Evolutionary conservation across 2,329 filamentous ascomycete species (phyloP).

Genomic region (Ophiostoma australiae): DNA sequence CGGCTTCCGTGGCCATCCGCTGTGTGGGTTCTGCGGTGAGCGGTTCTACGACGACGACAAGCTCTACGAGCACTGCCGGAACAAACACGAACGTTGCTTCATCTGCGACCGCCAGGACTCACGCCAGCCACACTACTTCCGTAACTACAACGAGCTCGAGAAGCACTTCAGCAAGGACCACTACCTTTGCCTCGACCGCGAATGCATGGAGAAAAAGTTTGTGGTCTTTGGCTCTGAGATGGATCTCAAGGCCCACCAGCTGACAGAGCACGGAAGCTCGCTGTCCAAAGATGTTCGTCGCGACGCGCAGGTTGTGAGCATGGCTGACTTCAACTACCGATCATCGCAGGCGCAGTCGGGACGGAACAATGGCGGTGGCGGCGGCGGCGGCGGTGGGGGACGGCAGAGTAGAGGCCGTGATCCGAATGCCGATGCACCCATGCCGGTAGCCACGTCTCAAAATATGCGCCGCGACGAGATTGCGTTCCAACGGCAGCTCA

Average conservation of each 20-base stretch:
- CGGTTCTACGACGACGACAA: constrained; percentile 96
- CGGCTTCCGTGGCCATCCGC: constrained; percentile 90
- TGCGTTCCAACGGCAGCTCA: constrained; percentile 86
- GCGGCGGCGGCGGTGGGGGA: constrained; percentile 36
- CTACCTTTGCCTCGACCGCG: constrained; percentile 74
- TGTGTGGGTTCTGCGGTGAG: constrained; percentile 87
- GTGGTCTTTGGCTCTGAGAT: constrained; percentile 93
- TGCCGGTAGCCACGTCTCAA: constrained; percentile 72
- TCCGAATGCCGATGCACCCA: constrained; percentile 69
- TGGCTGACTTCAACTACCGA: constrained; percentile 78
- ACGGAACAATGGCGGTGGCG: constrained; percentile 36
- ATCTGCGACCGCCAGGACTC: constrained; percentile 73
- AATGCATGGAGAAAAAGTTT: constrained; percentile 95
- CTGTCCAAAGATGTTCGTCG: constrained; percentile 77
- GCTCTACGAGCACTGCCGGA: constrained; percentile 85
- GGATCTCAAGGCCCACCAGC: constrained; percentile 88
- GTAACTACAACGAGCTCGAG: constrained; percentile 81
- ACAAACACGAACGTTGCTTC: constrained; percentile 92
- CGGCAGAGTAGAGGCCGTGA: constrained; percentile 67
- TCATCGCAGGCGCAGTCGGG: constrained; percentile 49
- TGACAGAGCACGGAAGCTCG: constrained; percentile 73
- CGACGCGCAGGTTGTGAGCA: constrained; percentile 79
- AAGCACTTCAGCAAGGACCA: constrained; percentile 84
- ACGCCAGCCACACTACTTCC: constrained; percentile 80
- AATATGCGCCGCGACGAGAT: constrained; percentile 79